Evolutionary conservation across 257 asterid genomes (phyloP).

Genomic region (Solanum bulbocastanum): DNA sequence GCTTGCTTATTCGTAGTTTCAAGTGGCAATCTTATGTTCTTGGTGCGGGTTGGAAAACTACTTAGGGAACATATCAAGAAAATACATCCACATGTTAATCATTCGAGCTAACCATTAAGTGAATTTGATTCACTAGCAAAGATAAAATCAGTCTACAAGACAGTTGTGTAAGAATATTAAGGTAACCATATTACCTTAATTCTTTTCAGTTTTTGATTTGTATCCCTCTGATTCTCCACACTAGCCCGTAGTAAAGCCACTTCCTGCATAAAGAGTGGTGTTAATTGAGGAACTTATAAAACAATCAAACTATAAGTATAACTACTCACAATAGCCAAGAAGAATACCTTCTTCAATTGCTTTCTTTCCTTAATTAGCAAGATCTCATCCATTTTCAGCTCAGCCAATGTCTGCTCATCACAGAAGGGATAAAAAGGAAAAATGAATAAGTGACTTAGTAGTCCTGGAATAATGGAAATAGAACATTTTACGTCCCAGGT

Average conservation of each 20-base stretch:
- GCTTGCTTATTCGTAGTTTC: neutral
- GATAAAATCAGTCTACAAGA: neutral
- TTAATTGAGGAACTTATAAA: neutral
- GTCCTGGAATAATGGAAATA: neutral
- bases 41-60: neutral
- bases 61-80: neutral
- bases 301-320: neutral
- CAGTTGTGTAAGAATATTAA: neutral
- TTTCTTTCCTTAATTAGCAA: slow-evolving; percentile 42
- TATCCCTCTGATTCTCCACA: slow-evolving; percentile 6
- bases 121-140: neutral
- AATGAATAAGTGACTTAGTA: neutral
- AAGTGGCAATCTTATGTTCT: neutral
- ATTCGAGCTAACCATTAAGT: neutral
- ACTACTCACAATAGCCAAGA: neutral
- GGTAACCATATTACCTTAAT: slow-evolving; percentile 1
- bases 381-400: slow-evolving; percentile 49
- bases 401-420: slow-evolving; percentile 36
- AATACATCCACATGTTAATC: neutral
- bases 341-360: slow-evolving; percentile 46
- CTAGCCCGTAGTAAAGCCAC: neutral
- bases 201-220: slow-evolving; percentile 5
- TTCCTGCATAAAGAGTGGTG: neutral
- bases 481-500: neutral
- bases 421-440: neutral